Conservation (phyloP, 306 rosid genomes). For the Casuarina equisetifolia region DNA sequence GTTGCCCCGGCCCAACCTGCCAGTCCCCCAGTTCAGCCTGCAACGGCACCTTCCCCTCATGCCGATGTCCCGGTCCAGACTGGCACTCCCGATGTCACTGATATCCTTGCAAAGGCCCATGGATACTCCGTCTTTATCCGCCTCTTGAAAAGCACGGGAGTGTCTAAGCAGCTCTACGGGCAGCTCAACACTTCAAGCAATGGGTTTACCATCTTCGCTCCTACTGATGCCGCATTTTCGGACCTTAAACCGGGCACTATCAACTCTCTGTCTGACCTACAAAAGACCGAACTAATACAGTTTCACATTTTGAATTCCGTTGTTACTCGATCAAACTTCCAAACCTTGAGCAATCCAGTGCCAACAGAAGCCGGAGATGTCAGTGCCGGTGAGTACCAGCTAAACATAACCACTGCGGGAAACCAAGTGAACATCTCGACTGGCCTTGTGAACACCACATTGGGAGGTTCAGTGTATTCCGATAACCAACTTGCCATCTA, state of each 20-base stretch:
- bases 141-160: constrained; percentile 34
- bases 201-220: constrained; percentile 40
- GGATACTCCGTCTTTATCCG: constrained; percentile 35
- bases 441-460: constrained; percentile 36
- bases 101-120: constrained; percentile 39
- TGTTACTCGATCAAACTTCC: constrained; percentile 30
- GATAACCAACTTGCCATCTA: constrained; percentile 41
- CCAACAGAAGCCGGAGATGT: constrained; percentile 41
- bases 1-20: background rate
- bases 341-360: constrained; percentile 47
- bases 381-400: constrained; percentile 26
- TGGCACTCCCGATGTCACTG: constrained; percentile 27
- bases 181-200: constrained; percentile 37
- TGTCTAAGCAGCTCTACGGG: constrained; percentile 22
- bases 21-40: background rate
- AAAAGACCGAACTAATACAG: constrained; percentile 39
- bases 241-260: constrained; percentile 37
- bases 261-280: constrained; percentile 29
- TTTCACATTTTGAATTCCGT: constrained; percentile 34
- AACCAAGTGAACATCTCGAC: constrained; percentile 39
- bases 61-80: background rate
- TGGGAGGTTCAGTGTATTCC: constrained; percentile 35
- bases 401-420: constrained; percentile 37
- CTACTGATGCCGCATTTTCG: constrained; percentile 37
- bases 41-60: background rate